These are phyloP conservation scores for Fraxinus velutina DNA, from an alignment of 305 asterid genomes.

Conservation along the genomic window DNA sequence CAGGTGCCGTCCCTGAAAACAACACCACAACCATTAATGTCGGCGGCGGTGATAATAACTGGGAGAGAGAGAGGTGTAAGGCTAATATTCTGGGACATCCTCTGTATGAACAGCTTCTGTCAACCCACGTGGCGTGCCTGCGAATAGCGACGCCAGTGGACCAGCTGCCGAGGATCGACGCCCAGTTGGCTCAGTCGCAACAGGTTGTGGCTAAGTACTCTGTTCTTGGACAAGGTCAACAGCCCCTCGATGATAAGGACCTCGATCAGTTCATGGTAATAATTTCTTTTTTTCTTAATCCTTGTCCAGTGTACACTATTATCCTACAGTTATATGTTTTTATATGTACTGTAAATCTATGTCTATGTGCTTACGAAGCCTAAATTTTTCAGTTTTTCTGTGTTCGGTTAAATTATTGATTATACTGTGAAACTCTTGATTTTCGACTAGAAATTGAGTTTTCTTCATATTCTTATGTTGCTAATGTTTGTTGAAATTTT, in stretches of 20 bases:
- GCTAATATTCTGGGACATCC: constrained; percentile 84
- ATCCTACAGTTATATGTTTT: not conserved
- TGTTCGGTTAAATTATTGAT: constrained; percentile 15
- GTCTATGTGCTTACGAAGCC: not conserved
- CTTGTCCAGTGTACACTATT: not conserved
- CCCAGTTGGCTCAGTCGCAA: constrained; percentile 86
- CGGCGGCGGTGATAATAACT: constrained; percentile 34
- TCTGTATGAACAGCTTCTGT: constrained; percentile 70
- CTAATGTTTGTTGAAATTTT: not conserved
- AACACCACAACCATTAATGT: constrained; percentile 37
- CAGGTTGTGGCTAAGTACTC: constrained; percentile 83
- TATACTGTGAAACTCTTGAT: not conserved
- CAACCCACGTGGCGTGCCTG: constrained; percentile 89
- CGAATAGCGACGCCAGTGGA: constrained; percentile 96
- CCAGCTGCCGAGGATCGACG: constrained; percentile 89
- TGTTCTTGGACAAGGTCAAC: constrained; percentile 55
- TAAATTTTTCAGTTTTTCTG: not conserved
- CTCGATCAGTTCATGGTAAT: constrained; percentile 84
- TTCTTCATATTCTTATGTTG: not conserved
- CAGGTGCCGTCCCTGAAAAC: constrained; percentile 26
- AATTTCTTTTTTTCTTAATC: not conserved
- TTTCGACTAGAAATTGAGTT: not conserved
- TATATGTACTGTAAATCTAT: not conserved
- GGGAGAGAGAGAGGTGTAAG: constrained; percentile 84
- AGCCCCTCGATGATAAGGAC: constrained; percentile 62